Base-by-base conservation (phyloP, 179 eudicot genomes). In the Sideroxylon spinosum region DNA sequence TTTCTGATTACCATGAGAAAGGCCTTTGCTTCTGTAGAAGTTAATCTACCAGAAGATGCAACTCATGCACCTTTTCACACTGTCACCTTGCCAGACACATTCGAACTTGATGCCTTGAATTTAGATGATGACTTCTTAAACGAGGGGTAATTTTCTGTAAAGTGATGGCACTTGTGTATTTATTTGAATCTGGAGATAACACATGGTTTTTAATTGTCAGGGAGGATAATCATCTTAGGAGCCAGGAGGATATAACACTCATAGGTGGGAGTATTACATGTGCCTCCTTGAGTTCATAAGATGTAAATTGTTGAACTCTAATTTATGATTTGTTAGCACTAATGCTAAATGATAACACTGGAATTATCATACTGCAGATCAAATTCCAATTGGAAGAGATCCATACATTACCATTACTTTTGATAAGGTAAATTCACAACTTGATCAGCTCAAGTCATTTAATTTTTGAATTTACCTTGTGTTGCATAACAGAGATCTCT, bases 81-180 rank as follows among this genome's bases (percentile, higher is more conserved):
- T 49, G 82, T 96, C 78, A 96, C 98, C 75, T 86, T 94, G 84
- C 97, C 99, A 0, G 92, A 91, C 64, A 94, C 85, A 20, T 94
- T 82, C 67, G 85, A 89, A 68, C 97, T 96, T 44, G 97, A 96
- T 81, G 86, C 90, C 73, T 0, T 92, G 22, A 83, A 84, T 73
- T 62, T 94, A 29, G 89, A 92, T 72, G 79, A 78, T 46, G 76
- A 83, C 73, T 32, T 73, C 3, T 68, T 67, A 13, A 4, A 65
- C 16, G 76, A 80, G 53, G 76, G 81, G 96, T 92, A 81, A 84
- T 59, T 78, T 68, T 46, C 79, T 94, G 99, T 53, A 52, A 37
- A 55, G 17, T 63, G 4, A 17, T 9, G 32, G 63, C 63, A 28
- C 63, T 72, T 26, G 23, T 55, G 46, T 3, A 0, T 17, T 72